phyloP scores from a whole-genome alignment of 495 filamentous ascomycete genomes.

The Tuber aestivum region DNA sequence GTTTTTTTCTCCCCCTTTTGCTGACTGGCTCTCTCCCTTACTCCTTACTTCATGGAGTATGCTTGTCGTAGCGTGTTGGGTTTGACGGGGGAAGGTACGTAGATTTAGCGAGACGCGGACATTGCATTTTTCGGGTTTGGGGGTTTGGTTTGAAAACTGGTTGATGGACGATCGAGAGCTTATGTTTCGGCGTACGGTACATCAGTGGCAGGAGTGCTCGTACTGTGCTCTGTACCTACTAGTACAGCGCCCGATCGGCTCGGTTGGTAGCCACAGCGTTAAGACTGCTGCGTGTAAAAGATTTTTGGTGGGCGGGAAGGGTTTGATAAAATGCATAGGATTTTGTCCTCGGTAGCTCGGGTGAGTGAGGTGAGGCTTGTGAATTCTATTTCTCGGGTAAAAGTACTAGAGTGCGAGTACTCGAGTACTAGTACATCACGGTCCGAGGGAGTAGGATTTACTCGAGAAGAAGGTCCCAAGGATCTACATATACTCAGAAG shows the following conservation, averaged over 20 bases:
- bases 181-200: not conserved
- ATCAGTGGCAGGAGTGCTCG: not conserved
- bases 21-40: not conserved
- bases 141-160: not conserved
- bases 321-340: not conserved
- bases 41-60: not conserved
- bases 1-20: not conserved
- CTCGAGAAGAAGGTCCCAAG: not conserved
- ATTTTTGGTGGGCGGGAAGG: not conserved
- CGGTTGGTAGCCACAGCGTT: not conserved
- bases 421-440: too few species aligned
- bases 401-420: not conserved
- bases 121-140: slow-evolving; percentile 20
- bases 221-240: too few species aligned
- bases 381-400: not conserved
- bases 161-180: not conserved
- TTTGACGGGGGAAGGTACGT: slow-evolving; percentile 4
- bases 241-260: not conserved
- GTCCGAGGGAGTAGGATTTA: too few species aligned
- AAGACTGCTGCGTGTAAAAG: not conserved
- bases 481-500: too few species aligned
- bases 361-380: not conserved
- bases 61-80: not conserved
- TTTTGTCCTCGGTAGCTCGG: not conserved
- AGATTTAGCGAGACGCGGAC: slow-evolving; percentile 34